Evolutionary conservation across 306 rosid species (phyloP), one percentile per base, ranked within the genome.

Genomic region (Rosa persica): DNA sequence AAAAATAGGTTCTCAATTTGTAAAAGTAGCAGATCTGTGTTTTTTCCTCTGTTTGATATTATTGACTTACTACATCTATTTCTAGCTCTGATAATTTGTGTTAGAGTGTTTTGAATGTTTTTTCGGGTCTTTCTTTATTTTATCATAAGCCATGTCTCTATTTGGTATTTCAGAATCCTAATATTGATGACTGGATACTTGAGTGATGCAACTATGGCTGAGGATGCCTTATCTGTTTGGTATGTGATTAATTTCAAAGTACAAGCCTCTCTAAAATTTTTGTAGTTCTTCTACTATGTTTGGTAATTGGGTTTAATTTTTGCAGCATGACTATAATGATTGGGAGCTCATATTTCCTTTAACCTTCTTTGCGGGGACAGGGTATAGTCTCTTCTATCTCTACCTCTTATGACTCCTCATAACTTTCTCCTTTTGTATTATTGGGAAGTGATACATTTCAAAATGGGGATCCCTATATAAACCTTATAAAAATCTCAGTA

Each of bases 141-240:
- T 30, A 30, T 30, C 34, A 30, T 30, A 30, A 1, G 34, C 2
- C 34, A 30, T 30, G 34, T 30, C 34, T 30, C 2, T 30, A 30
- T 30, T 30, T 90, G 96, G 96, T 93, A 93, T 58, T 89, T 88
- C 36, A 78, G 89, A 38, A 90, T 91, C 58, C 70, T 93, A 36
- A 72, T 89, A 40, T 67, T 91, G 34, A 88, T 93, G 91, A 91
- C 98, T 1, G 98, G 98, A 0, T 60, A 83, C 72, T 61, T 93
- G 72, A 78, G 83, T 70, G 72, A 93, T 84, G 94, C 91, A 5
- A 89, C 94, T 0, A 11, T 89, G 8, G 93, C 91, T 6, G 87
- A 90, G 4, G 98, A 90, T 83, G 98, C 96, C 36, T 78, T 93
- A 60, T 85, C 96, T 0, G 76, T 93, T 1, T 90, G 98, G 98